Evolutionary conservation across 1,139 yeast species (phyloP).

Genomic region (Yamadazyma atmosphaerica): DNA sequence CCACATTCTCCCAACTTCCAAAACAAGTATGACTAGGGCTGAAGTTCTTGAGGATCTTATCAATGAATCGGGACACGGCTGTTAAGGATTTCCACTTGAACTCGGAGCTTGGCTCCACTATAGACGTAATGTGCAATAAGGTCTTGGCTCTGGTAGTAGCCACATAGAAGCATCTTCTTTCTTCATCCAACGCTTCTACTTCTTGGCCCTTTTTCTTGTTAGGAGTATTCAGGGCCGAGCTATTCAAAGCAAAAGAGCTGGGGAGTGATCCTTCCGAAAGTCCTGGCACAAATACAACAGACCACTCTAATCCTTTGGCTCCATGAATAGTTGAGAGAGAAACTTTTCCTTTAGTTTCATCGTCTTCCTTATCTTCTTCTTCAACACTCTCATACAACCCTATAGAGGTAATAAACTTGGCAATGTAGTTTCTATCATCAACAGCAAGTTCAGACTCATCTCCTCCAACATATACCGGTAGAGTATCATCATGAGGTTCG

Average conservation of each 20-base stretch:
- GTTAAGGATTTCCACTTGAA: constrained; percentile 16
- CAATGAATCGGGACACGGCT: constrained; percentile 33
- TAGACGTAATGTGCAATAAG: constrained; percentile 37
- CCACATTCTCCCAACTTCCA: constrained; percentile 15
- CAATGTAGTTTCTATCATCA: constrained; percentile 35
- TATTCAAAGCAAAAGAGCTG: constrained; percentile 35
- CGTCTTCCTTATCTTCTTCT: constrained; percentile 16
- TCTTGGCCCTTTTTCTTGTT: constrained; percentile 20
- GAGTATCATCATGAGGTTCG: constrained; percentile 52
- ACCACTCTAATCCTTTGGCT: constrained; percentile 95
- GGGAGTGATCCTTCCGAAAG: constrained; percentile 64
- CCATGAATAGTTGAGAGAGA: constrained; percentile 80
- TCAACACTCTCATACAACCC: constrained; percentile 49
- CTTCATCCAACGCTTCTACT: constrained; percentile 59
- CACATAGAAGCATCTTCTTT: constrained; percentile 81
- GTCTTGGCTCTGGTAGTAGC: constrained; percentile 81
- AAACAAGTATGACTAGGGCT: constrained; percentile 20
- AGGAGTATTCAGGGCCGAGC: neutral
- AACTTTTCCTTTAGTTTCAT: constrained; percentile 26
- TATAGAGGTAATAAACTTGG: constrained; percentile 58
- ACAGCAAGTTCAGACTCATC: constrained; percentile 17
- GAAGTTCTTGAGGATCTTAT: constrained; percentile 10
- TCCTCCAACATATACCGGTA: constrained; percentile 26
- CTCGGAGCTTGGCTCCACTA: constrained; percentile 21
- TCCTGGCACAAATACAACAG: constrained; percentile 80